Percentiles rank a stretch among this genome's conserved stretches.
Evolutionary conservation across 306 rosid genomes (phyloP).

Genomic region (Sesbania bispinosa): DNA sequence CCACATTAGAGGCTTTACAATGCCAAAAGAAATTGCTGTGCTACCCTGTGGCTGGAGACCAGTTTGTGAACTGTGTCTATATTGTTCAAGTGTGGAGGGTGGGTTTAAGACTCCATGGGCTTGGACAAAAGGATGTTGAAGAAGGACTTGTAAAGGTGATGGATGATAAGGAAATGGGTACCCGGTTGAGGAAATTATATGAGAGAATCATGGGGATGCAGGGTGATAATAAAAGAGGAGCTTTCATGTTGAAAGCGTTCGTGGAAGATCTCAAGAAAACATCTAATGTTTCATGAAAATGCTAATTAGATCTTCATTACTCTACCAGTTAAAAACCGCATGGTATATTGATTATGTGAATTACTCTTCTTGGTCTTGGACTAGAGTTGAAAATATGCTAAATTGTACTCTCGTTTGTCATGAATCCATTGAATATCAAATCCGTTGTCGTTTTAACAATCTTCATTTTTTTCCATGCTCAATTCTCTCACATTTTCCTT

Average conservation of each 20-base stretch:
- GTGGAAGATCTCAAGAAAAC: slow-evolving; percentile 28
- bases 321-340: not conserved
- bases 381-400: not conserved
- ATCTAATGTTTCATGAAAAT: not conserved
- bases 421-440: not conserved
- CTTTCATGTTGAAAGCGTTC: slow-evolving; percentile 39
- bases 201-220: slow-evolving; percentile 44
- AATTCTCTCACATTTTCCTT: too few relatives aligned
- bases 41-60: slow-evolving; percentile 85
- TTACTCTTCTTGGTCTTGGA: not conserved
- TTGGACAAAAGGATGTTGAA: slow-evolving; percentile 56
- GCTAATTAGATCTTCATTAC: not conserved
- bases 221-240: slow-evolving; percentile 12
- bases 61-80: slow-evolving; percentile 65
- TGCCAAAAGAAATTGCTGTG: slow-evolving; percentile 60
- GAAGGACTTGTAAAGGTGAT: slow-evolving; percentile 52
- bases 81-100: slow-evolving; percentile 69
- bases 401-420: not conserved
- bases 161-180: slow-evolving; percentile 54
- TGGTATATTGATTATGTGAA: not conserved
- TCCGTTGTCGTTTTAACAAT: too few relatives aligned
- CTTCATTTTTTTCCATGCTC: too few relatives aligned
- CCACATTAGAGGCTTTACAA: slow-evolving; percentile 77
- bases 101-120: slow-evolving; percentile 52
- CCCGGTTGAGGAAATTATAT: slow-evolving; percentile 32